Evolutionary conservation across 371 early-diverging fungal genomes (phyloP), one percentile per base, ranked within the genome.

Genomic region (Apophysomyces variabilis): DNA sequence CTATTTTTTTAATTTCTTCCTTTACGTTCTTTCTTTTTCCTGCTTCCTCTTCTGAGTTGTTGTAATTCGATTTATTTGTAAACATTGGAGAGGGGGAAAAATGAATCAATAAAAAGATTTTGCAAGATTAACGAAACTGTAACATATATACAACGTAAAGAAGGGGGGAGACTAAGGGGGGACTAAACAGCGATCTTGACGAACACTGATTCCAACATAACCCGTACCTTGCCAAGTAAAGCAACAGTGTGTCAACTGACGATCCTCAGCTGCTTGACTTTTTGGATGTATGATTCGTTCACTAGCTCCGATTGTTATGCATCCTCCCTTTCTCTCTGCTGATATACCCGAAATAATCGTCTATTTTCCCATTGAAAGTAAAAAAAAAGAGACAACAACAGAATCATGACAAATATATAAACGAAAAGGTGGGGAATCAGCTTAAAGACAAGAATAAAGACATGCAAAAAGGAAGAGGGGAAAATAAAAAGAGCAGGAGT

Each of bases 301-400:
- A 50, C 21, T 9, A 50, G 54, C 54, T 50, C 54, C 54, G 54
- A 50, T 50, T 50, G 54, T 50, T 50, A 50, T 50, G 54, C 54
- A 50, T 50, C 54, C 54, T 41, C 41, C 41, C 41, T 41, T 41
- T 5, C 13, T 13, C 11, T 41, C 8, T 41, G 41, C 41, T 41
- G 41, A 41, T 8, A 5, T 41, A 41, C 41, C 41, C 8, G 41
- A 41, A 41, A 41, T 41, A 41, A 41, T 41, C 13, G 41, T 41
- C 41, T 41, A 41, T 13, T 41, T 13, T 13, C 41, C 41, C 41
- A 41, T 13, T 41, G 32, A 5, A 41, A 8, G 41, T 41, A 41
- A 41, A 41, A 11, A 13, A 11, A 41, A 11, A 41, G 1, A 41
- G 11, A 41, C 13, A 41, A 8, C 8, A 11, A 41, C 41, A 41